A percentile compares a stretch with the other conserved stretches of the same genome.
These are phyloP conservation scores for Collybia mongolica DNA, from an alignment of 768 basidiomycete species.

Conservation along the genomic window DNA sequence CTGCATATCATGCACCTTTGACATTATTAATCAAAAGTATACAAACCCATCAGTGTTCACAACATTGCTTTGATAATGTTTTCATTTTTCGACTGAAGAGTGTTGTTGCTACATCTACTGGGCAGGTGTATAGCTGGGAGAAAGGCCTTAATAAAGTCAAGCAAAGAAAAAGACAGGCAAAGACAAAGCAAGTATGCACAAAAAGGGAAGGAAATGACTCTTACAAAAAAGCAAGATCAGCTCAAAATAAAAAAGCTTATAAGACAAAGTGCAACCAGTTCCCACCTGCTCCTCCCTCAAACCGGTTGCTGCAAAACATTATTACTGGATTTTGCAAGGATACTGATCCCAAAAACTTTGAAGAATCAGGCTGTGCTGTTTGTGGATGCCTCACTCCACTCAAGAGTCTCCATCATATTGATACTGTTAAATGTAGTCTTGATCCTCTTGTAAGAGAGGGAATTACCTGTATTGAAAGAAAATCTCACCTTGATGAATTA, in stretches of 20 bases:
- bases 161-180: too few relatives aligned
- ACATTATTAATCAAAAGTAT: background rate
- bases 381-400: background rate
- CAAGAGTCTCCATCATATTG: background rate
- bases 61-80: slow-evolving; percentile 1
- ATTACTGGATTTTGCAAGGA: background rate
- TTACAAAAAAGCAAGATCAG: too few relatives aligned
- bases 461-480: background rate
- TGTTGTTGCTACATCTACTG: too few relatives aligned
- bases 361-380: background rate
- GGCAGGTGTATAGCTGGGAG: too few relatives aligned
- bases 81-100: background rate
- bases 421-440: background rate
- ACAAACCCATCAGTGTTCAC: background rate
- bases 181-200: too few relatives aligned
- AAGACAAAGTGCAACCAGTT: too few relatives aligned
- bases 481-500: background rate
- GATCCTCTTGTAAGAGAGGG: background rate
- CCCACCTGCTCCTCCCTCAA: too few relatives aligned
- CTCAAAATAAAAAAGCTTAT: too few relatives aligned
- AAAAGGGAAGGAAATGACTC: too few relatives aligned
- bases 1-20: background rate
- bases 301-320: too few relatives aligned
- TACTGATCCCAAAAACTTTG: background rate
- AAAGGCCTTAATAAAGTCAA: too few relatives aligned